Evolutionary conservation across 1,284 basidiomycete species (phyloP).

Genomic region (Ceratobasidium sp.): DNA sequence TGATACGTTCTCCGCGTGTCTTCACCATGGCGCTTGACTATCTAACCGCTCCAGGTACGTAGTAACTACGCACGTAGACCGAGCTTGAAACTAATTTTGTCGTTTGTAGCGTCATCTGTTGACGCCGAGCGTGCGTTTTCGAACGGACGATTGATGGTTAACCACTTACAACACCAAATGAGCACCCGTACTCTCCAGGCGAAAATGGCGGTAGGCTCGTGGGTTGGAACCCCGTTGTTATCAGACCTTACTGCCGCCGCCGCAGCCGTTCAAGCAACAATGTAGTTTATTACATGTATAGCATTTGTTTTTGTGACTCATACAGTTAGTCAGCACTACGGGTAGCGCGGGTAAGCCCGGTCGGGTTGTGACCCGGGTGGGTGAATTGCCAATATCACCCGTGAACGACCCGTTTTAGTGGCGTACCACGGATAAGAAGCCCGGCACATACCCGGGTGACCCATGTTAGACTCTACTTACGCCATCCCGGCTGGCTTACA

Average conservation of each 20-base stretch:
- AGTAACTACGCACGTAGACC: background rate
- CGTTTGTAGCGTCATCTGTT: background rate
- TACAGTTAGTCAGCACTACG: background rate
- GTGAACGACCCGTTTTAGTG: background rate
- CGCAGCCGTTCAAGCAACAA: background rate
- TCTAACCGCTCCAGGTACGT: slow-evolving; percentile 6
- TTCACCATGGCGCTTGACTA: slow-evolving; percentile 15
- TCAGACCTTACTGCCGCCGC: background rate
- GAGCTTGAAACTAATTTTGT: background rate
- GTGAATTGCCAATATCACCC: background rate
- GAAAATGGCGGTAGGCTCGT: slow-evolving; percentile 4
- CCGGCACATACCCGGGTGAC: background rate
- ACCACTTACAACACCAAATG: background rate
- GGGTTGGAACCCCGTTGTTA: background rate
- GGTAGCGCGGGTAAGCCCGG: background rate
- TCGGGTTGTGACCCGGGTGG: background rate
- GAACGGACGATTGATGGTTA: background rate
- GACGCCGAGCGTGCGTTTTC: slow-evolving; percentile 11
- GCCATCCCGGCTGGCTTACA: too few relatives aligned
- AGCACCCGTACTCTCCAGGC: slow-evolving; percentile 1
- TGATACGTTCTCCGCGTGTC: background rate
- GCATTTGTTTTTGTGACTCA: background rate
- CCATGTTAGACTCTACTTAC: background rate
- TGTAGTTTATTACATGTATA: background rate
- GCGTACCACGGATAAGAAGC: background rate